These are phyloP conservation scores for Botrytis squamosa DNA, from an alignment of 2,329 filamentous ascomycete genomes.

Conservation along the genomic window DNA sequence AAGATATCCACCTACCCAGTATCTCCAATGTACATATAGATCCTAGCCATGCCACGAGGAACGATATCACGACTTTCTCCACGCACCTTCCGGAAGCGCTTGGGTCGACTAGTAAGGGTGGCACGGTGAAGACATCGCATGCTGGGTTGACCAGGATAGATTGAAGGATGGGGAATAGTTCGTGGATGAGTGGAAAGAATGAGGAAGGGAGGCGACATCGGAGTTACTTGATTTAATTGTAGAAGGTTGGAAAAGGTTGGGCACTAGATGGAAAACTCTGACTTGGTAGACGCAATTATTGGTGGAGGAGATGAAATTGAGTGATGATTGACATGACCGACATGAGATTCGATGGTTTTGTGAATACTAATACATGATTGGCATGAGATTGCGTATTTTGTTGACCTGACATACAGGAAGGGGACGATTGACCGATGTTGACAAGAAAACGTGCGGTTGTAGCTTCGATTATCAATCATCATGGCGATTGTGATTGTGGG, in stretches of 20 bases:
- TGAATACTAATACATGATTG: neutral
- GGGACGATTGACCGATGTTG: neutral
- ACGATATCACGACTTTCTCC: slow-evolving; percentile 2
- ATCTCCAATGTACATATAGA: neutral
- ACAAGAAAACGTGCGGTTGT: neutral
- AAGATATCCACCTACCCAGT: neutral
- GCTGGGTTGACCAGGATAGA: neutral
- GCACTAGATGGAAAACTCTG: neutral
- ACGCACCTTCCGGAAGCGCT: slow-evolving; percentile 12
- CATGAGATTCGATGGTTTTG: neutral
- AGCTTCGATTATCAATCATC: neutral
- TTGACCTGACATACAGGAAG: neutral
- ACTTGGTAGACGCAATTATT: neutral
- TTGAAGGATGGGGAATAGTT: neutral
- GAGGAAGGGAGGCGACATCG: slow-evolving; percentile 9
- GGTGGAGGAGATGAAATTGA: neutral
- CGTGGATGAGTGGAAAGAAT: neutral
- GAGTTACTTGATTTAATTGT: neutral
- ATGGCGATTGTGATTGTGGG: neutral
- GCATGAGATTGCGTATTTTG: neutral
- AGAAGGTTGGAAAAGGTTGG: neutral
- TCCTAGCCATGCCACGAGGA: slow-evolving; percentile 4
- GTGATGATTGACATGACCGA: neutral
- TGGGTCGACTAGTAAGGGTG: slow-evolving; percentile 2
- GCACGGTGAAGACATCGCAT: slow-evolving; percentile 1